Evolutionary conservation across 768 basidiomycete species (phyloP), one percentile per base, ranked within the genome.

Genomic region (Termitomyces sp.): DNA sequence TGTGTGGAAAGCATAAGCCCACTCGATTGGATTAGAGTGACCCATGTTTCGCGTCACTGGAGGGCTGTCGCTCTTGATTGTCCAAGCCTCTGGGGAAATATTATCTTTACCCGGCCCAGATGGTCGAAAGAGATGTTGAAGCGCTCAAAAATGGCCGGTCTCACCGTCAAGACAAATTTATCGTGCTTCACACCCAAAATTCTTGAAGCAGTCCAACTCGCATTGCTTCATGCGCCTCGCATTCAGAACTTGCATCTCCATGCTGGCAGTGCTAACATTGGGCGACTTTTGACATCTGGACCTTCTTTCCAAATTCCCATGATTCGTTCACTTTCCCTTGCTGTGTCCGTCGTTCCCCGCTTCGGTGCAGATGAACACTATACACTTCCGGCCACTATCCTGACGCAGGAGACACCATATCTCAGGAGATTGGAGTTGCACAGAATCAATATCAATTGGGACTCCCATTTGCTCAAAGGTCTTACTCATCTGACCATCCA

Each of bases 81-180:
- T 51, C 71, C 77, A 1, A 60, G 52, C 12, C 68, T 80, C 38
- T 81, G 79, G 78, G 68, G 69, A 17, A 63, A 61, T 44, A 64
- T 71, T 22, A 61, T 69, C 2, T 71, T 76, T 38, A 61, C 58
- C 10, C 68, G 66, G 24, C 68, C 65, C 9, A 59, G 57, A 30
- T 76, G 74, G 72, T 70, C 69, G 17, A 66, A 71, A 51, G 76
- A 75, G 60, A 74, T 80, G 68, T 56, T 81, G 24, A 64, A 61
- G 35, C 70, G 78, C 21, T 81, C 79, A 3, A 78, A 76, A 59
- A 71, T 64, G 63, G 71, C 70, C 15, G 66, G 70, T 32, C 63
- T 74, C 22, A 54, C 64, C 43, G 55, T 75, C 50, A 66, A 63
- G 50, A 66, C 61, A 26, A 58, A 60, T 55, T 44, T 67, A 42